These are phyloP conservation scores for Aspergillus fumigatiaffinis DNA, from an alignment of 2,329 filamentous ascomycete species.

Conservation along the genomic window DNA sequence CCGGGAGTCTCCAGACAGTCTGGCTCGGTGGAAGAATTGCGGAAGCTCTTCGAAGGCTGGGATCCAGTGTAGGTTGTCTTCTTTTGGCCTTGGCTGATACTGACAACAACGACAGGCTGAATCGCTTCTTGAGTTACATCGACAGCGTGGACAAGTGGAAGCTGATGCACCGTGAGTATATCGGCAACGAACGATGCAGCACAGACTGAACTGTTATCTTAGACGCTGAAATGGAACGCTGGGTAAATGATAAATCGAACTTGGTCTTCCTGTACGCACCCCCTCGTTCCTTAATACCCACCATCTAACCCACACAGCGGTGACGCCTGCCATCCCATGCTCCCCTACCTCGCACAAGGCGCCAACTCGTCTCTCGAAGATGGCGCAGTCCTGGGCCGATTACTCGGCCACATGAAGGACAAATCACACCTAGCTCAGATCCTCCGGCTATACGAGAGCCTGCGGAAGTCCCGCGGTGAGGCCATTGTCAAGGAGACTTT, in stretches of 20 bases:
- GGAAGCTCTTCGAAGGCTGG: conserved; percentile 57
- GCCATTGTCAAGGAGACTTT: conserved; percentile 62
- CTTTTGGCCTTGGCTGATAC: background rate
- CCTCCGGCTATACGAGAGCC: conserved; percentile 42
- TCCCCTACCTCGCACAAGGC: conserved; percentile 62
- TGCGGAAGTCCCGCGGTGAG: conserved; percentile 48
- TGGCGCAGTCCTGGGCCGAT: conserved; percentile 59
- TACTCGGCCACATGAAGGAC: conserved; percentile 51
- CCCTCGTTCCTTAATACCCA: background rate
- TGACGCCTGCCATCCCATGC: conserved; percentile 62
- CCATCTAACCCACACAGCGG: conserved; percentile 32
- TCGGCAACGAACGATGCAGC: too few relatives aligned
- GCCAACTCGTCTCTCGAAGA: conserved; percentile 67
- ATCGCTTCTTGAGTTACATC: conserved; percentile 48
- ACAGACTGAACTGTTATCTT: background rate
- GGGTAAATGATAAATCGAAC: conserved; percentile 52
- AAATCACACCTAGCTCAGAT: conserved; percentile 42
- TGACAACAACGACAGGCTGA: conserved; percentile 20
- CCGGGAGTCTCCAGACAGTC: conserved; percentile 48
- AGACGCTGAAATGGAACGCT: conserved; percentile 50
- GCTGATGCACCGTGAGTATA: conserved; percentile 50
- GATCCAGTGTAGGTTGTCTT: conserved; percentile 48
- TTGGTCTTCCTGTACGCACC: conserved; percentile 41
- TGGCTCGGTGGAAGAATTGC: conserved; percentile 60
- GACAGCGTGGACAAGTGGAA: conserved; percentile 66